Percentiles rank a stretch among this genome's conserved stretches.
phyloP scores from a whole-genome alignment of 345 rosid species.

The Aegle marmelos region DNA sequence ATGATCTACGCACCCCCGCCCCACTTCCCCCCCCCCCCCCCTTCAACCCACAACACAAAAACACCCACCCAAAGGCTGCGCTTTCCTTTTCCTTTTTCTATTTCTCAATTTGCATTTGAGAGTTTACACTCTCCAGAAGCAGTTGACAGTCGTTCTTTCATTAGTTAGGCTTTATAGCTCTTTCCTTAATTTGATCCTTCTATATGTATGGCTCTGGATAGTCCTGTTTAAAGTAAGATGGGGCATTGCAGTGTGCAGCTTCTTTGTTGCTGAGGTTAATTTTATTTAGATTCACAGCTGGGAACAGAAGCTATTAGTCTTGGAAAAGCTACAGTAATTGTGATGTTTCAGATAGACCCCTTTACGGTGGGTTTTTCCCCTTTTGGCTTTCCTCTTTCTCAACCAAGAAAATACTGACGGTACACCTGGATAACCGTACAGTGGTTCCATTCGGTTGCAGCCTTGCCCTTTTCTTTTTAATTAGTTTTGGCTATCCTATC shows the following conservation, averaged over 20 bases:
- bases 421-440: neutral
- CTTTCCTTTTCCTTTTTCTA: too few relatives aligned
- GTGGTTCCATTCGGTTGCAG: neutral
- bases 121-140: too few relatives aligned
- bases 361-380: neutral
- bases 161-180: neutral
- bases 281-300: neutral
- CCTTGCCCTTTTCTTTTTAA: neutral
- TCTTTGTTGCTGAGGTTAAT: conserved; percentile 2
- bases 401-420: too few relatives aligned
- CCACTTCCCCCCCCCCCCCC: too few relatives aligned
- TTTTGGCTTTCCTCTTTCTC: neutral
- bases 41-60: too few relatives aligned
- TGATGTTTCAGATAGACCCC: neutral
- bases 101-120: too few relatives aligned
- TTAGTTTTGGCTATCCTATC: neutral
- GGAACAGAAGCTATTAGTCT: neutral
- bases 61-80: too few relatives aligned
- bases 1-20: neutral
- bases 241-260: neutral
- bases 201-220: neutral
- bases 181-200: neutral
- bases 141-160: too few relatives aligned
- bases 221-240: conserved; percentile 8
- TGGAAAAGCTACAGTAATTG: neutral